phyloP scores from a whole-genome alignment of 2,329 filamentous ascomycete genomes.

The Zopfia rhizophila region DNA sequence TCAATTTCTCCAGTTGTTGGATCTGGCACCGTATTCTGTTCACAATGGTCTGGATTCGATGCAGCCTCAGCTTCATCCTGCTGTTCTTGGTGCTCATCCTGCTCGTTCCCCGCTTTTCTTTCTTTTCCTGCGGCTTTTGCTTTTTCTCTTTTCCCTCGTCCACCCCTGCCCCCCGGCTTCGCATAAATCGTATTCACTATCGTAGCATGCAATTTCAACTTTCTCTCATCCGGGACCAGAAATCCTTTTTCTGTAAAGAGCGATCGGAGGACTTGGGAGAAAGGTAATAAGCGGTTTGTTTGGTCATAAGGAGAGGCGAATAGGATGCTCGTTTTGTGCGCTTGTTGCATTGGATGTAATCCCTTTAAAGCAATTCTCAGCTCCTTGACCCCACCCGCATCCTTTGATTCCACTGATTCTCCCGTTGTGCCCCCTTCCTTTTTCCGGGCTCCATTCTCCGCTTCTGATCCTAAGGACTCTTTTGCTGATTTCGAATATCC shows the following conservation, averaged over 20 bases:
- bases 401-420: neutral
- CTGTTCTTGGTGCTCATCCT: neutral
- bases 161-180: conserved; percentile 50
- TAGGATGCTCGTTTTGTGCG: conserved; percentile 69
- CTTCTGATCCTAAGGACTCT: too few relatives aligned
- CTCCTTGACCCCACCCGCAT: conserved; percentile 20
- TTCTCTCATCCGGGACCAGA: conserved; percentile 67
- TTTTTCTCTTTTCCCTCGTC: conserved; percentile 13
- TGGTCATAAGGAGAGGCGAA: conserved; percentile 71
- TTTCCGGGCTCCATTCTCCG: too few relatives aligned
- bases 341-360: conserved; percentile 70
- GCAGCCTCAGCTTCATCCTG: neutral
- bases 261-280: conserved; percentile 67
- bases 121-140: neutral
- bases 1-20: conserved; percentile 15
- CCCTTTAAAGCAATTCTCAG: conserved; percentile 58
- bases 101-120: conserved; percentile 9
- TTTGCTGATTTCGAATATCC: conserved; percentile 23
- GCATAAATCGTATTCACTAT: conserved; percentile 87
- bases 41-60: neutral
- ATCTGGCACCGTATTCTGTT: conserved; percentile 13
- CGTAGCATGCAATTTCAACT: conserved; percentile 83
- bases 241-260: conserved; percentile 67
- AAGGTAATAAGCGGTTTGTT: conserved; percentile 62
- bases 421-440: neutral